A percentile compares a stretch with the other conserved stretches of the same genome.
phyloP scores from a whole-genome alignment of 208 protist species.

The Phytomonas serpens region DNA sequence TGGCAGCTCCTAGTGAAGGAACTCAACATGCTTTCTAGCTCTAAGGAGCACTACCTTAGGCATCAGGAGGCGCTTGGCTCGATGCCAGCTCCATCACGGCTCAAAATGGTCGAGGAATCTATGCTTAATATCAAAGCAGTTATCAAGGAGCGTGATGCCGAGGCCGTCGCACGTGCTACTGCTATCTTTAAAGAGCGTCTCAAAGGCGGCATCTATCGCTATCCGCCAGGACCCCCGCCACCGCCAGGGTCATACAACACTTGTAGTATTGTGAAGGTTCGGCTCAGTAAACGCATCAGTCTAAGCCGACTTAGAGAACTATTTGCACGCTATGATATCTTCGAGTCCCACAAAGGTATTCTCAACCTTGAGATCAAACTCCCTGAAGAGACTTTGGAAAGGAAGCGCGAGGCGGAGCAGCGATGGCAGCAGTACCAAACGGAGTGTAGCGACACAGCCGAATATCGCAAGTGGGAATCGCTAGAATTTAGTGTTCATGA shows the following conservation, averaged over 20 bases:
- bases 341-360: slow-evolving; percentile 80
- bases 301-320: slow-evolving; percentile 58
- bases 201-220: slow-evolving; percentile 55
- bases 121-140: slow-evolving; percentile 78
- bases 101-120: slow-evolving; percentile 78
- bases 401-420: slow-evolving; percentile 76
- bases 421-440: slow-evolving; percentile 68
- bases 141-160: slow-evolving; percentile 74
- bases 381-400: slow-evolving; percentile 44
- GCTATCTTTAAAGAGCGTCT: slow-evolving; percentile 70
- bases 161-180: slow-evolving; percentile 51
- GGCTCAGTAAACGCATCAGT: slow-evolving; percentile 54
- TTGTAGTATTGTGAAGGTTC: slow-evolving; percentile 58
- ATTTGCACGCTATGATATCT: slow-evolving; percentile 75
- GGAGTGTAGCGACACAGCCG: slow-evolving; percentile 53
- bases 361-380: slow-evolving; percentile 54
- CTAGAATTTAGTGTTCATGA: slow-evolving; percentile 50
- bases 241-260: slow-evolving; percentile 50
- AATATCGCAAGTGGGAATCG: slow-evolving; percentile 51
- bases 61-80: slow-evolving; percentile 88
- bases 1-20: slow-evolving; percentile 90
- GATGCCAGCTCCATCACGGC: slow-evolving; percentile 78
- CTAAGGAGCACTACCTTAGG: slow-evolving; percentile 78
- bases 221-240: slow-evolving; percentile 80
- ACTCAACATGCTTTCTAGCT: slow-evolving; percentile 85